Conservation (phyloP, 768 basidiomycete species). For the Boletus vinaceobasis region DNA sequence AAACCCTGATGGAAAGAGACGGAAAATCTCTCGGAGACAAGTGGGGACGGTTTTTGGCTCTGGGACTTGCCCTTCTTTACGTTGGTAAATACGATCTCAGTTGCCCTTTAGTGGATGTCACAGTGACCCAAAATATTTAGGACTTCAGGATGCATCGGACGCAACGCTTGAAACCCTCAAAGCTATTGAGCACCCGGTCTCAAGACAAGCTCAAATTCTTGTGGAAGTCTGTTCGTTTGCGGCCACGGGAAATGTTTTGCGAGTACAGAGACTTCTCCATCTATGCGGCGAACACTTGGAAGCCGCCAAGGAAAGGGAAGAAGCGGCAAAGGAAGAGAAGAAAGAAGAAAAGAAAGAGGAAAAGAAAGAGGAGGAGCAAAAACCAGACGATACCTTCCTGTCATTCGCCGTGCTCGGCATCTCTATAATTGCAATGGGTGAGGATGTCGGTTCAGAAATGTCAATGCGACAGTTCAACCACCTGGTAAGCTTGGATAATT, state of each 20-base stretch:
- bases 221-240: conserved; percentile 94
- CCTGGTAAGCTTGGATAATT: conserved; percentile 52
- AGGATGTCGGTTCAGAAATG: conserved; percentile 98
- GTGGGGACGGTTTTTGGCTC: conserved; percentile 88
- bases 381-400: conserved; percentile 77
- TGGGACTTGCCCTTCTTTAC: conserved; percentile 88
- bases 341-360: conserved; percentile 58
- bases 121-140: conserved; percentile 39
- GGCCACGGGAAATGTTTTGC: conserved; percentile 92
- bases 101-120: background rate
- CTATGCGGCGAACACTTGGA: conserved; percentile 91
- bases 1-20: conserved; percentile 83
- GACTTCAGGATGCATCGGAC: conserved; percentile 89
- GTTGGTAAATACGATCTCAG: conserved; percentile 55
- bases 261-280: conserved; percentile 88
- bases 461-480: conserved; percentile 97
- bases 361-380: conserved; percentile 54
- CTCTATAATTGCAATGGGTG: conserved; percentile 94
- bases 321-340: conserved; percentile 37
- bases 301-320: conserved; percentile 36
- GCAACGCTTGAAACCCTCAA: conserved; percentile 91
- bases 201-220: conserved; percentile 86
- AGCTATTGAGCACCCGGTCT: conserved; percentile 88
- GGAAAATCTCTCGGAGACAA: conserved; percentile 82
- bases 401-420: conserved; percentile 92